These are phyloP conservation scores for Coniochaeta prunicola DNA, from an alignment of 2,329 filamentous ascomycete species.

Conservation along the genomic window DNA sequence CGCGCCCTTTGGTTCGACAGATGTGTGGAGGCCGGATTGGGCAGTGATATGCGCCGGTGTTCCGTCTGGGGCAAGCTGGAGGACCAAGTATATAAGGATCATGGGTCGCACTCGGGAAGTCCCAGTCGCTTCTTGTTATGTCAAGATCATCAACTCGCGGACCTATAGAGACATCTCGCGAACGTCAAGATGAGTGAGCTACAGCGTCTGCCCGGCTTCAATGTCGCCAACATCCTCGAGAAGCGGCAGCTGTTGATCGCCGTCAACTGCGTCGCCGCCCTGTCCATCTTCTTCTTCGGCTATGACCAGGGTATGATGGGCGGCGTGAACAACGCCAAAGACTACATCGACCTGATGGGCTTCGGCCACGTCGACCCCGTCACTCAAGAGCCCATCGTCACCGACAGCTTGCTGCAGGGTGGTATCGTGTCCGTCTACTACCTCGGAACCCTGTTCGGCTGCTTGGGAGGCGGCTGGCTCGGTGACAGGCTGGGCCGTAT, in stretches of 20 bases:
- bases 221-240: slow-evolving; percentile 44
- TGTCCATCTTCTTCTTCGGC: slow-evolving; percentile 41
- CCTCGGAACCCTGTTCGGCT: slow-evolving; percentile 55
- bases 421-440: slow-evolving; percentile 53
- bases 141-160: neutral
- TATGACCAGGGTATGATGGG: slow-evolving; percentile 53
- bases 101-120: neutral
- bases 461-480: slow-evolving; percentile 41
- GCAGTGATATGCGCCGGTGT: neutral
- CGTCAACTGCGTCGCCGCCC: slow-evolving; percentile 56
- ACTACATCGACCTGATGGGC: slow-evolving; percentile 58
- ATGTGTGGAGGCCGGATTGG: neutral
- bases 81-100: neutral
- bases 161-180: neutral
- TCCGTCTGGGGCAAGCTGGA: neutral
- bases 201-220: slow-evolving; percentile 4
- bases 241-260: slow-evolving; percentile 50
- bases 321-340: slow-evolving; percentile 57
- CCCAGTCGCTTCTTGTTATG: neutral
- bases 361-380: slow-evolving; percentile 51
- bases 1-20: neutral
- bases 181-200: neutral
- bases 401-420: slow-evolving; percentile 52
- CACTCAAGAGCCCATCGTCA: slow-evolving; percentile 43
- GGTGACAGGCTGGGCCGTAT: slow-evolving; percentile 58